Evolutionary conservation across 345 rosid species (phyloP).

Genomic region (Sapria himalayana): DNA sequence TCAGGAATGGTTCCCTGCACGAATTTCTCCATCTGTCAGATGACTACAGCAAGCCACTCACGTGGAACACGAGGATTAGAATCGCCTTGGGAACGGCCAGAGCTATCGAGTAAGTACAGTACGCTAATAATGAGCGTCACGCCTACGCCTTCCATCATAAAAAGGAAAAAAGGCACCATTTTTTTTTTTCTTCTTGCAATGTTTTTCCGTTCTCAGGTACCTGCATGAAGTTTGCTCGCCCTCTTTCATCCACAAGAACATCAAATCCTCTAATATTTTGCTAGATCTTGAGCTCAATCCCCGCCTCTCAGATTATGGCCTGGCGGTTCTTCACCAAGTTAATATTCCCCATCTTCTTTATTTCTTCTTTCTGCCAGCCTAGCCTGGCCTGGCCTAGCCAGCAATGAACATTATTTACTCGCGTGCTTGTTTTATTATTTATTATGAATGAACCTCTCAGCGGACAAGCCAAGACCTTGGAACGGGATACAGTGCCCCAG

Average conservation of each 20-base stretch:
- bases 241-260: constrained; percentile 68
- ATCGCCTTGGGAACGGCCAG: constrained; percentile 75
- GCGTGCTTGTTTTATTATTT: not conserved
- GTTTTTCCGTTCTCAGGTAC: constrained; percentile 27
- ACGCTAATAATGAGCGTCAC: too few species aligned
- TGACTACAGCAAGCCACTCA: constrained; percentile 82
- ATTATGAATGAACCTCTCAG: too few species aligned
- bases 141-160: too few species aligned
- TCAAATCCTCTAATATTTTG: constrained; percentile 83
- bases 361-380: too few species aligned
- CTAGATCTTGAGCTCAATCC: constrained; percentile 76
- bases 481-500: constrained; percentile 87
- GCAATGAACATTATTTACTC: not conserved
- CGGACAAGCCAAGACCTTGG: constrained; percentile 80
- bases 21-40: constrained; percentile 71
- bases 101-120: constrained; percentile 72
- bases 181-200: not conserved
- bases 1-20: constrained; percentile 75
- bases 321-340: constrained; percentile 60
- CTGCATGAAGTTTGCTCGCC: constrained; percentile 90
- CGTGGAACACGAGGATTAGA: constrained; percentile 90
- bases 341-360: constrained; percentile 5
- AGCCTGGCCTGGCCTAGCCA: too few species aligned
- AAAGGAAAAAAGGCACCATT: too few species aligned
- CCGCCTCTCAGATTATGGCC: constrained; percentile 59